Conservation (phyloP, 768 basidiomycete genomes). For the Phlegmacium glaucopus region DNA sequence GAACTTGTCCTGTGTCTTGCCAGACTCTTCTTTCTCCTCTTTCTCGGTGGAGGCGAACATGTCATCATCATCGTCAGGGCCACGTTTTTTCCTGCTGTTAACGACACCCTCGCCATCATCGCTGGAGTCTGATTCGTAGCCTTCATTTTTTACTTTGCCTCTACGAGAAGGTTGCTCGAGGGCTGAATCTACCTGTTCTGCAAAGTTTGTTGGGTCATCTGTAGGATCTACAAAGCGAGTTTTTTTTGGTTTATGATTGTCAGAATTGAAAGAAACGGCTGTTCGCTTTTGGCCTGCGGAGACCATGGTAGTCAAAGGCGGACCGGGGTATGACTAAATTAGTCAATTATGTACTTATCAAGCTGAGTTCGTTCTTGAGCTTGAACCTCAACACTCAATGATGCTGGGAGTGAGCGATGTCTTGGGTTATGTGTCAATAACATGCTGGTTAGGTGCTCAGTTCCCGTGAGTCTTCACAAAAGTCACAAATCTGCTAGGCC, state of each 20-base stretch:
- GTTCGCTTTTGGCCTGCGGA: conserved; percentile 36
- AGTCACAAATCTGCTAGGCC: too few species aligned
- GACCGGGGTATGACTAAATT: not conserved
- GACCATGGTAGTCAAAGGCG: conserved; percentile 20
- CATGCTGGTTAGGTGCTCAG: conserved; percentile 83
- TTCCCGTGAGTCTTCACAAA: conserved; percentile 63
- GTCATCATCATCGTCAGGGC: conserved; percentile 66
- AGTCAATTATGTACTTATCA: too few species aligned
- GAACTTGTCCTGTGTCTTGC: conserved; percentile 65
- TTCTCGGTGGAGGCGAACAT: conserved; percentile 75
- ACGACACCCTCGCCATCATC: conserved; percentile 97
- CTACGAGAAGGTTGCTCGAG: conserved; percentile 70
- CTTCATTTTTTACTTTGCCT: conserved; percentile 76
- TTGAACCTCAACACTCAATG: conserved; percentile 16
- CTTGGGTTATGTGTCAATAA: conserved; percentile 69
- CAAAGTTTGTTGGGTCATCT: conserved; percentile 74
- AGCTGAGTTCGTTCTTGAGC: not conserved
- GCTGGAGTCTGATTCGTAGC: conserved; percentile 92
- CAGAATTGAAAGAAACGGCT: conserved; percentile 25
- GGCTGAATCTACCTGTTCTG: conserved; percentile 71
- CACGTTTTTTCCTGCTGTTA: conserved; percentile 65
- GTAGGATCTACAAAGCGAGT: conserved; percentile 76
- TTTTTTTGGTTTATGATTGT: conserved; percentile 50
- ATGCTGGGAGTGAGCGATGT: conserved; percentile 52
- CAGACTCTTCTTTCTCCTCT: conserved; percentile 43